Evolutionary conservation across 495 filamentous ascomycete species (phyloP).

Genomic region (Lindgomyces ingoldianus): DNA sequence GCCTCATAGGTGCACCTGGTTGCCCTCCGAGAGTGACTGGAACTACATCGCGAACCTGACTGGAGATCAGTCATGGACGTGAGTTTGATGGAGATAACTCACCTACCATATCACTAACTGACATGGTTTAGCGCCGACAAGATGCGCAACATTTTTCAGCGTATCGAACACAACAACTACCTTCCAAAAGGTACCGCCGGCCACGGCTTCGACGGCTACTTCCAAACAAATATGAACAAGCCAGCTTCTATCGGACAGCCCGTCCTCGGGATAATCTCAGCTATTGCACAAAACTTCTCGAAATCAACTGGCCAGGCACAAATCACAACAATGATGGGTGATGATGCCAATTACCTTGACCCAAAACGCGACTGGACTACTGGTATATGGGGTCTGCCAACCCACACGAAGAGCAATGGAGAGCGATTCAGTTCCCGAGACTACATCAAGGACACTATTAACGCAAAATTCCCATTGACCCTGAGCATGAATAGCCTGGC

Average conservation of each 20-base stretch:
- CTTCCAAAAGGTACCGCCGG: constrained; percentile 45
- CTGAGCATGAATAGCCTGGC: constrained; percentile 62
- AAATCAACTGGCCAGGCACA: constrained; percentile 7
- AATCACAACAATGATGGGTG: constrained; percentile 15
- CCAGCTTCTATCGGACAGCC: constrained; percentile 39
- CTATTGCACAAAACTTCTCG: constrained; percentile 28
- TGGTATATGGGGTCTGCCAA: constrained; percentile 58
- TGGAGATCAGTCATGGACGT: constrained; percentile 52
- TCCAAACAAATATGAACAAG: constrained; percentile 47
- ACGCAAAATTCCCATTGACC: constrained; percentile 55
- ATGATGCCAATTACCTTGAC: constrained; percentile 48
- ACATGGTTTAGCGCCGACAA: constrained; percentile 39
- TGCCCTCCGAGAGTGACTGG: constrained; percentile 51
- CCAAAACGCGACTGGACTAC: constrained; percentile 46
- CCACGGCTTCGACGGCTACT: constrained; percentile 64
- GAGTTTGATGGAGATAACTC: background rate
- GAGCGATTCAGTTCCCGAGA: constrained; percentile 57
- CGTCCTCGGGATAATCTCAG: constrained; percentile 40
- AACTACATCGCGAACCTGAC: constrained; percentile 51
- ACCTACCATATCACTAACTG: background rate
- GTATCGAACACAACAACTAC: constrained; percentile 59
- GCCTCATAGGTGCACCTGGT: constrained; percentile 39
- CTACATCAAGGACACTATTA: constrained; percentile 54
- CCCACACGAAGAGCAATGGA: constrained; percentile 50
- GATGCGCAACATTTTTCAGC: constrained; percentile 54